These are phyloP conservation scores for Verbena officinalis DNA, from an alignment of 257 asterid species.

Conservation along the genomic window DNA sequence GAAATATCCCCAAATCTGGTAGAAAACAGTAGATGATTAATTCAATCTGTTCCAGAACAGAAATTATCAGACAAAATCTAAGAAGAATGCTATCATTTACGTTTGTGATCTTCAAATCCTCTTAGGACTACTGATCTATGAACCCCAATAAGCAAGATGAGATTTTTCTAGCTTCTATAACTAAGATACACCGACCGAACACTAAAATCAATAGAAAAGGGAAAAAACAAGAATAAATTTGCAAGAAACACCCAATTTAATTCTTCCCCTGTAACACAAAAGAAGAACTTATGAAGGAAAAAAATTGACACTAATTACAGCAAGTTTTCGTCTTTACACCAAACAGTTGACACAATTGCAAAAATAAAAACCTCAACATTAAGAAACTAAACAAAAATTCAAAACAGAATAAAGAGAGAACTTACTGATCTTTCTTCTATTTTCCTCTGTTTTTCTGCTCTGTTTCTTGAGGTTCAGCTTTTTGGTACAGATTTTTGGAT, in stretches of 20 bases:
- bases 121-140: conserved; percentile 1
- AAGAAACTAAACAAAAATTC: neutral
- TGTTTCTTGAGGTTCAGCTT: neutral
- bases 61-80: neutral
- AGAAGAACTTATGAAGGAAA: neutral
- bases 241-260: neutral
- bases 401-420: neutral
- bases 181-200: neutral
- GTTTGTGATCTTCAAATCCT: conserved; percentile 24
- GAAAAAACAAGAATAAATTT: neutral
- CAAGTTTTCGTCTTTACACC: conserved; percentile 2
- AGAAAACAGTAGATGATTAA: conserved; percentile 3
- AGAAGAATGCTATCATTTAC: neutral
- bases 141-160: neutral
- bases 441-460: neutral
- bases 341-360: conserved; percentile 6
- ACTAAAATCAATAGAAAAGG: neutral
- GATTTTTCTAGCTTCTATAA: neutral
- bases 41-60: conserved; percentile 2
- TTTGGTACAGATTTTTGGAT: neutral
- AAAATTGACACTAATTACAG: neutral
- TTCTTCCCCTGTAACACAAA: neutral
- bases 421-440: conserved; percentile 9
- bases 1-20: conserved; percentile 19
- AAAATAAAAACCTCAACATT: neutral